These are phyloP conservation scores for Glycine tomentella DNA, from an alignment of 306 rosid species.

Conservation along the genomic window DNA sequence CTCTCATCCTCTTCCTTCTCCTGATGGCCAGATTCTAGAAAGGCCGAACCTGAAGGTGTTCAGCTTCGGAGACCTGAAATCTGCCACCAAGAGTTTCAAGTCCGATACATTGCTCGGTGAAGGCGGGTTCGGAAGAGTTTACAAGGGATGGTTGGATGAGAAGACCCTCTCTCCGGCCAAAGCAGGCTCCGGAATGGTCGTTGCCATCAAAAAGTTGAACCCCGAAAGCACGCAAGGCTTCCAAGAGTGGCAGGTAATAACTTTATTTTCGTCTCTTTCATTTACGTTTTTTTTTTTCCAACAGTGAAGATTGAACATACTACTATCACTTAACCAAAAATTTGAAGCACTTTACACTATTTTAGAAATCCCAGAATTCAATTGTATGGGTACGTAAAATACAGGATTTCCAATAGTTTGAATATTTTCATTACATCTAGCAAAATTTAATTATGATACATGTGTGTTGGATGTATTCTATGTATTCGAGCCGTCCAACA, in stretches of 20 bases:
- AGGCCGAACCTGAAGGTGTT: constrained; percentile 69
- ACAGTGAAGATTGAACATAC: too few relatives aligned
- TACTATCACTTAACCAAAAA: too few relatives aligned
- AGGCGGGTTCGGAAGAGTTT: constrained; percentile 92
- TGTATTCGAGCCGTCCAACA: too few relatives aligned
- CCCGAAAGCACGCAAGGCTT: constrained; percentile 80
- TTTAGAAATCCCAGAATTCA: too few relatives aligned
- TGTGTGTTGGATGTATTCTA: too few relatives aligned
- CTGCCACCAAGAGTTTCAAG: constrained; percentile 74
- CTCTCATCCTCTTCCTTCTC: not conserved
- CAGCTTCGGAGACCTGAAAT: constrained; percentile 64
- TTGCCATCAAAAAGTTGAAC: constrained; percentile 81
- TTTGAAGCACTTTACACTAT: too few relatives aligned
- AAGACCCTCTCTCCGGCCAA: constrained; percentile 70
- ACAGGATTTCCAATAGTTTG: too few relatives aligned
- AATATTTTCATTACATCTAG: too few relatives aligned
- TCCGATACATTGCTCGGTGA: constrained; percentile 71
- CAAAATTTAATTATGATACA: too few relatives aligned
- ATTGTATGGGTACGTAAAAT: too few relatives aligned
- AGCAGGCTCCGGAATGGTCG: constrained; percentile 63
- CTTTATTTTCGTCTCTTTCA: not conserved
- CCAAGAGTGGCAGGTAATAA: constrained; percentile 81
- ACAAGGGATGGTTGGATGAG: constrained; percentile 88
- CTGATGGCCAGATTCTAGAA: constrained; percentile 59
- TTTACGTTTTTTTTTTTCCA: too few relatives aligned